phyloP scores from a whole-genome alignment of 306 rosid genomes.

The Prunus davidiana region DNA sequence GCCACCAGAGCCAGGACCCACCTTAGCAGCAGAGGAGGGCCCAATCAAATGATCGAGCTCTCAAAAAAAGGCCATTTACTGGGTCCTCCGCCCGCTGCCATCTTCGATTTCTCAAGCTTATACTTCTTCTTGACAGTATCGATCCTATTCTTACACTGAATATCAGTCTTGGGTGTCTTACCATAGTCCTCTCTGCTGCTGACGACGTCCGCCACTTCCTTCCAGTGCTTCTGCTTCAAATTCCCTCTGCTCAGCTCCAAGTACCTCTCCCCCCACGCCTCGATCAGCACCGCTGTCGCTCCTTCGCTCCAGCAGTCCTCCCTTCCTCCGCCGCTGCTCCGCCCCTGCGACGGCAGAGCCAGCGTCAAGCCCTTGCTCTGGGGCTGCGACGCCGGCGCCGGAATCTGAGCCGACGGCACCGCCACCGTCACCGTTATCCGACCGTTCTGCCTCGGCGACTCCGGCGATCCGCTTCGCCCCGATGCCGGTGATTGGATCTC shows the following conservation, averaged over 20 bases:
- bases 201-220: slow-evolving; percentile 91
- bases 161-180: slow-evolving; percentile 73
- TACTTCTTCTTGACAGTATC: slow-evolving; percentile 97
- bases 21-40: slow-evolving; percentile 49
- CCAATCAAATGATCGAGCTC: slow-evolving; percentile 68
- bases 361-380: slow-evolving; percentile 41
- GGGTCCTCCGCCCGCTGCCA: slow-evolving; percentile 46
- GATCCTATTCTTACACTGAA: slow-evolving; percentile 95
- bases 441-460: slow-evolving; percentile 51
- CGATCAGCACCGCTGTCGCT: slow-evolving; percentile 89
- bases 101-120: slow-evolving; percentile 83
- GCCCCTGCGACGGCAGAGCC: slow-evolving; percentile 55
- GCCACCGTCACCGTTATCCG: slow-evolving; percentile 91
- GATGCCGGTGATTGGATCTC: slow-evolving; percentile 76
- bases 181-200: slow-evolving; percentile 66
- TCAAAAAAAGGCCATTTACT: slow-evolving; percentile 86
- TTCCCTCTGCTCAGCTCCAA: slow-evolving; percentile 91
- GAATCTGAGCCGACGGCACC: slow-evolving; percentile 23
- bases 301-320: slow-evolving; percentile 99
- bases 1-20: slow-evolving; percentile 18
- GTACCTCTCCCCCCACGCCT: slow-evolving; percentile 98
- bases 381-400: slow-evolving; percentile 55
- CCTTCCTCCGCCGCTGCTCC: slow-evolving; percentile 64
- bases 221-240: slow-evolving; percentile 98
- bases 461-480: slow-evolving; percentile 70